Evolutionary conservation across 2,329 filamentous ascomycete genomes (phyloP).

Genomic region (Penicillium crustosum): DNA sequence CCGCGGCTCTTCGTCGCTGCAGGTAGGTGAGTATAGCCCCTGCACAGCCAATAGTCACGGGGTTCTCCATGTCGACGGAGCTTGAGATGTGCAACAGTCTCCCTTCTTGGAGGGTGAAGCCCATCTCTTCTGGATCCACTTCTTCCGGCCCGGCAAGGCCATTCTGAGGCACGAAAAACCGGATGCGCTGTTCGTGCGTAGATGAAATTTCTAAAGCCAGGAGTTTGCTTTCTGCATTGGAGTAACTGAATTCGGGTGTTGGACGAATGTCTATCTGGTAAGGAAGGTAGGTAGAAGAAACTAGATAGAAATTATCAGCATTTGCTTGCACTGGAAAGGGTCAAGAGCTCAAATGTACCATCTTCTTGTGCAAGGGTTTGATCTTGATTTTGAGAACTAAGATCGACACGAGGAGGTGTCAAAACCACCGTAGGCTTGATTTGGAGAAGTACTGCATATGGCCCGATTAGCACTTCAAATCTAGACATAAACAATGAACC

Average conservation of each 20-base stretch:
- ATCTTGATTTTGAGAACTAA: constrained; percentile 35
- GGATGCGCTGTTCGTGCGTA: constrained; percentile 49
- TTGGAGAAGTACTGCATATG: constrained; percentile 57
- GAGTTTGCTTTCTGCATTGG: constrained; percentile 66
- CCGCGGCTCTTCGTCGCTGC: constrained; percentile 64
- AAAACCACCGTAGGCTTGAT: constrained; percentile 63
- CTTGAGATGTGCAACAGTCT: constrained; percentile 68
- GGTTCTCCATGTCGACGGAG: constrained; percentile 71
- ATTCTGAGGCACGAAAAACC: constrained; percentile 63
- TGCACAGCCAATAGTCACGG: constrained; percentile 75
- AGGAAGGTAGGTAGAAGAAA: constrained; percentile 54
- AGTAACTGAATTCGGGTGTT: constrained; percentile 70
- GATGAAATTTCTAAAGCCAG: constrained; percentile 57
- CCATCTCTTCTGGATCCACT: constrained; percentile 40
- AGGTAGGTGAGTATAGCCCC: constrained; percentile 83
- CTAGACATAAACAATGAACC: constrained; percentile 8
- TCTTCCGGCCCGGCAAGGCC: constrained; percentile 47
- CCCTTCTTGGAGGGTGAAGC: constrained; percentile 59
- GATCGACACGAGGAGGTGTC: constrained; percentile 56
- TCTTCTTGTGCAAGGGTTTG: constrained; percentile 47
- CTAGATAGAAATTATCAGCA: constrained; percentile 27
- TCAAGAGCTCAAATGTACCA: constrained; percentile 27
- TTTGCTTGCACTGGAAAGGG: background rate
- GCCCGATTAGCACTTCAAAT: constrained; percentile 5
- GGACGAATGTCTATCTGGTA: constrained; percentile 68